These are phyloP conservation scores for Talaromyces stipitatus DNA, from an alignment of 495 filamentous ascomycete species.

Conservation along the genomic window DNA sequence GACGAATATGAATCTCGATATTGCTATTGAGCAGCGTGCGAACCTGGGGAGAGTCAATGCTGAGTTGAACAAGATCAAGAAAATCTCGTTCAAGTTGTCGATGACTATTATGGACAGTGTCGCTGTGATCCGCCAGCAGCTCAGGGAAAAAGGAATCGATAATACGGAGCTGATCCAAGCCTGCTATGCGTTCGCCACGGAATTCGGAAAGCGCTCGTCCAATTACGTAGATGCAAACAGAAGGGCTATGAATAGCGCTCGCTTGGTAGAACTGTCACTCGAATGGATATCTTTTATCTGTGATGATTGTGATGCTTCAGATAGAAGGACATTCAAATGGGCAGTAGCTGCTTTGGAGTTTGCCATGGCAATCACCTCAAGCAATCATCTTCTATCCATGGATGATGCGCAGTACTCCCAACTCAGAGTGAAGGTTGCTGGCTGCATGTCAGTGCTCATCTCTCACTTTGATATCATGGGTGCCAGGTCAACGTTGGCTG, in stretches of 20 bases:
- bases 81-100: slow-evolving; percentile 91
- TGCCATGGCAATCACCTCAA: slow-evolving; percentile 92
- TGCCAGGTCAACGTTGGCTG: slow-evolving; percentile 82
- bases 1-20: slow-evolving; percentile 72
- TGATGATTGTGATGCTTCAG: slow-evolving; percentile 92
- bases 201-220: slow-evolving; percentile 91
- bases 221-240: slow-evolving; percentile 90
- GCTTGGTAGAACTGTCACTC: slow-evolving; percentile 82
- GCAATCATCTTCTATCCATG: slow-evolving; percentile 81
- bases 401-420: slow-evolving; percentile 77
- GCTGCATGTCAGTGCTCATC: slow-evolving; percentile 95
- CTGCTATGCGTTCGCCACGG: slow-evolving; percentile 97
- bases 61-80: slow-evolving; percentile 90
- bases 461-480: slow-evolving; percentile 99
- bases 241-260: slow-evolving; percentile 91
- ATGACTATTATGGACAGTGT: slow-evolving; percentile 99
- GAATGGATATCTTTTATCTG: slow-evolving; percentile 98
- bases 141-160: slow-evolving; percentile 62
- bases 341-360: slow-evolving; percentile 92
- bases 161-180: slow-evolving; percentile 96
- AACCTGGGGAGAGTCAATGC: slow-evolving; percentile 88
- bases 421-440: slow-evolving; percentile 81
- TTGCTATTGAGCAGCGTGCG: slow-evolving; percentile 84
- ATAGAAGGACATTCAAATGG: slow-evolving; percentile 95
- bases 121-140: slow-evolving; percentile 76